Percentiles rank a stretch among this genome's conserved stretches.
Evolutionary conservation across 108 stramenopile genomes (phyloP).

Genomic region (Skeletonema grethae): DNA sequence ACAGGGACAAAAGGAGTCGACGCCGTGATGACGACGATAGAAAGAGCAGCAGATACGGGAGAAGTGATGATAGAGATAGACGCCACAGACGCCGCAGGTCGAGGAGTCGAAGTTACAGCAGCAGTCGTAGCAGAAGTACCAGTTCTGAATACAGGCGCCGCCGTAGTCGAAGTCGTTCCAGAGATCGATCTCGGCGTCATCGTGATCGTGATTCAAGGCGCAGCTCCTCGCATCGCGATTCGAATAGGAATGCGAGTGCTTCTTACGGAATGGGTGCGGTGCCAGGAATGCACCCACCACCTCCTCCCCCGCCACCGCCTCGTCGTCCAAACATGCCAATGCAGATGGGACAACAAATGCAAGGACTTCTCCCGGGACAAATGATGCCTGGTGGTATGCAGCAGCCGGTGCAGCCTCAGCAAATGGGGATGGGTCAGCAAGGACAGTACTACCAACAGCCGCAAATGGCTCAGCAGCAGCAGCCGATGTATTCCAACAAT

Average conservation of each 20-base stretch:
- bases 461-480: slow-evolving; percentile 23
- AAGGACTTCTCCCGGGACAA: slow-evolving; percentile 2
- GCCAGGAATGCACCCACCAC: background rate
- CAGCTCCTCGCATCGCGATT: slow-evolving; percentile 8
- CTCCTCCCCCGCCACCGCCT: background rate
- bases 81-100: slow-evolving; percentile 34
- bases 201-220: slow-evolving; percentile 7
- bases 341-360: background rate
- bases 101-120: slow-evolving; percentile 29
- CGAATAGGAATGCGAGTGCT: background rate
- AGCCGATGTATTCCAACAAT: slow-evolving; percentile 14
- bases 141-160: slow-evolving; percentile 26
- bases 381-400: slow-evolving; percentile 25
- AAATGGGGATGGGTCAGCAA: slow-evolving; percentile 24
- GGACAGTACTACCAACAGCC: slow-evolving; percentile 42
- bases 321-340: slow-evolving; percentile 4
- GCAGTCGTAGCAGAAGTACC: slow-evolving; percentile 19
- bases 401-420: slow-evolving; percentile 21
- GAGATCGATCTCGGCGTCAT: slow-evolving; percentile 6
- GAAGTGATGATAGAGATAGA: slow-evolving; percentile 13
- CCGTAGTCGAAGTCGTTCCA: slow-evolving; percentile 13
- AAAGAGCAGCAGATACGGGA: slow-evolving; percentile 13
- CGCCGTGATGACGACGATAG: background rate
- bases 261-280: background rate
- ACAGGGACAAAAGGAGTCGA: slow-evolving; percentile 1